Base-by-base conservation (phyloP, 1,284 basidiomycete species). In the Rhodotorula sp. region DNA sequence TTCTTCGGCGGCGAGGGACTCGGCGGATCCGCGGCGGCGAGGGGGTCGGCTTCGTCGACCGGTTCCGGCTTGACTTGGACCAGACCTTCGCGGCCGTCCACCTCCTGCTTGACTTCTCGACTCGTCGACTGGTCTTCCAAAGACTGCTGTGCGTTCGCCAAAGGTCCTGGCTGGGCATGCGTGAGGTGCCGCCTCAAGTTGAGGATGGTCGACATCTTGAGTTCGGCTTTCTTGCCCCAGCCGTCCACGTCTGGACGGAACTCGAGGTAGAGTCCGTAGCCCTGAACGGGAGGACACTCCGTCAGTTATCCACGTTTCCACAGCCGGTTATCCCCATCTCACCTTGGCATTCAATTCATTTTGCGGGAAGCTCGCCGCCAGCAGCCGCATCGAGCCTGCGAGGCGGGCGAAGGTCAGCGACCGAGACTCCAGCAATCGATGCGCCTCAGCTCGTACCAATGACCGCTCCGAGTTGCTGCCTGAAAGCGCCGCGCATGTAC, bases 401-500 rank as follows among this genome's bases (percentile, higher is more conserved):
- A 1, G 18, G 23, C 16, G 21, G 3, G 39, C 56, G 10, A 18
- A n/a, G 58, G 5, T 1, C 23, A 23, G 5, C 3, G 3, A 15
- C 49, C 7, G 20, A 48, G 21, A 8, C 6, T 8, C 18, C 3
- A 5, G 34, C 31, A 1, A 26, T n/a, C 14, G 39, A 43, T 43
- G 10, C 12, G 15, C 48, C n/a, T 1, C 6, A 20, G 18, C 2
- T 54, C 72, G 20, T 21, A 73, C 93, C 92, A 16, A 93, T 81
- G 51, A 94, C 84, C 75, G 87, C 83, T 1, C 90, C 87, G 12
- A 89, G 86, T 5, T 88, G 90, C 79, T 92, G 90, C 67, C 88
- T 86, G 77, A 95, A 87, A 3, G 90, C 85, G 29, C 87, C 87
- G n/a, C 88, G 88, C 72, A 96, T 89, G 81, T 96, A 97, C 0